phyloP scores from a whole-genome alignment of 257 asterid genomes.

The Solanum dulcamara region DNA sequence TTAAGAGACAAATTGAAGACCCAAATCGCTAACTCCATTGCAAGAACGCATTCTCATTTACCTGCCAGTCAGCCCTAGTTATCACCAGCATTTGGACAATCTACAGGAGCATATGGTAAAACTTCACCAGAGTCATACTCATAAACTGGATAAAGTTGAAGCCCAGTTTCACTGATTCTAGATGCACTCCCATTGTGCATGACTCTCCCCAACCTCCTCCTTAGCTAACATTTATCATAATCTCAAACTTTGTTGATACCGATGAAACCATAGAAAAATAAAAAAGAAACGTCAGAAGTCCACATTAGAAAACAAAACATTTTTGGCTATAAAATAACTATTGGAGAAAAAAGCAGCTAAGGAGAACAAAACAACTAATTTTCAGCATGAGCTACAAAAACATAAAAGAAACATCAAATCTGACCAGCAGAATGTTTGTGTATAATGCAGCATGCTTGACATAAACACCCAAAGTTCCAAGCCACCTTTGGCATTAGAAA shows the following conservation, averaged over 20 bases:
- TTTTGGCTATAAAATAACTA: not conserved
- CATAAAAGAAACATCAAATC: no score
- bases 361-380: no score
- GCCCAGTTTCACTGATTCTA: conserved; percentile 22
- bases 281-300: not conserved
- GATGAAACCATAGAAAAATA: not conserved
- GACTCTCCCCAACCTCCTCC: conserved; percentile 40
- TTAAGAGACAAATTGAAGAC: no score
- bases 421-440: not conserved
- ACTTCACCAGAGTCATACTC: conserved; percentile 49
- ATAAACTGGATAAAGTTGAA: conserved; percentile 42
- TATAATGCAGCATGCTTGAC: not conserved
- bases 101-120: conserved; percentile 78
- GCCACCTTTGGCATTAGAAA: not conserved
- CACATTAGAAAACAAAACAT: not conserved
- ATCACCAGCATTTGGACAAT: conserved; percentile 86
- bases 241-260: not conserved
- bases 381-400: no score
- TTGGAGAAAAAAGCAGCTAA: not conserved
- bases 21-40: no score
- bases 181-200: conserved; percentile 17
- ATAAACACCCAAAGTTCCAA: not conserved
- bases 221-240: not conserved
- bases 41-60: no score
- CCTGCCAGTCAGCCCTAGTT: conserved; percentile 80